Percentiles rank a stretch among this genome's conserved stretches.
These are phyloP conservation scores for Eurotiales sp. DNA, from an alignment of 2,329 filamentous ascomycete genomes.

Conservation along the genomic window DNA sequence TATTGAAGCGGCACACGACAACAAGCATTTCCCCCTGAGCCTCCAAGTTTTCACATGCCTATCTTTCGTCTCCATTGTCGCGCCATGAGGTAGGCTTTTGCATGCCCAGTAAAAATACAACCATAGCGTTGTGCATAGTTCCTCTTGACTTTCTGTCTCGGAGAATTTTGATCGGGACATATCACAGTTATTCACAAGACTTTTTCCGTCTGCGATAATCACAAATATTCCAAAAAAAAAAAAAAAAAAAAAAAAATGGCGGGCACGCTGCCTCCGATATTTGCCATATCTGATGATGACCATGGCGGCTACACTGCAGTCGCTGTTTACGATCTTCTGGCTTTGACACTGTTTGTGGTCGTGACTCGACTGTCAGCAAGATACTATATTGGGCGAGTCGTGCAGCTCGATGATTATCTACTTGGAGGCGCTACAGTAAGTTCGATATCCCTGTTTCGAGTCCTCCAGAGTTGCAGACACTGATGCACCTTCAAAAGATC, in stretches of 20 bases:
- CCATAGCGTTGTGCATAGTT: too few relatives aligned
- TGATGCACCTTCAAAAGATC: constrained; percentile 9
- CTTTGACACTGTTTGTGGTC: constrained; percentile 18
- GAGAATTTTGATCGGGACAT: too few relatives aligned
- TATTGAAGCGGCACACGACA: too few relatives aligned
- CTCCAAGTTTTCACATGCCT: too few relatives aligned
- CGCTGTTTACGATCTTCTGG: constrained; percentile 20
- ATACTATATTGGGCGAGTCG: constrained; percentile 20
- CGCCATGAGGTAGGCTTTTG: too few relatives aligned
- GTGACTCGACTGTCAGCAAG: constrained; percentile 19
- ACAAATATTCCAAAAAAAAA: background rate
- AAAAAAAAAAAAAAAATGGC: constrained; percentile 7
- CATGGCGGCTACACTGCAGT: constrained; percentile 22
- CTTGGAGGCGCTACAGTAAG: constrained; percentile 18
- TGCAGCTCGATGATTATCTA: constrained; percentile 21
- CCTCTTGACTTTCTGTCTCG: too few relatives aligned
- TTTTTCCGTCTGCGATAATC: too few relatives aligned
- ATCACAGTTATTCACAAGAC: too few relatives aligned
- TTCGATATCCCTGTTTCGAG: background rate
- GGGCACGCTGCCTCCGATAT: constrained; percentile 21
- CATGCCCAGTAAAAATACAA: too few relatives aligned
- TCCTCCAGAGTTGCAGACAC: background rate
- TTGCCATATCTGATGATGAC: constrained; percentile 20
- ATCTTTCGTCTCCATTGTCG: too few relatives aligned
- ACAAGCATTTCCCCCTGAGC: too few relatives aligned